phyloP scores from a whole-genome alignment of 225 moss, liverwort and hornwort genomes.

The Bryoerythrophyllum caledonicum region DNA sequence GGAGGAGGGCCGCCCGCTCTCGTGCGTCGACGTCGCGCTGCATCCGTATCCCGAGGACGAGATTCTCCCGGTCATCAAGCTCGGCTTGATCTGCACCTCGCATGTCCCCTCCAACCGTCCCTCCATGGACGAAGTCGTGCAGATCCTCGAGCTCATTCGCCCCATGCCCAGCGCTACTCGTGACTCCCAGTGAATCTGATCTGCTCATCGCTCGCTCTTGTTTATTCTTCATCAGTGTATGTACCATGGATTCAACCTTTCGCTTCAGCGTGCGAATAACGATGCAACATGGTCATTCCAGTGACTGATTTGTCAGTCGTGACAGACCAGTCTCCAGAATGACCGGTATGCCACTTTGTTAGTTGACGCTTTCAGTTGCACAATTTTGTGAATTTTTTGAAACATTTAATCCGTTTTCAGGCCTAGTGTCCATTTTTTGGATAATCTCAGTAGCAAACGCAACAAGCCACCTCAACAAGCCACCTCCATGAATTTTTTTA shows the following conservation, averaged over 20 bases:
- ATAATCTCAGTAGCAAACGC: too few relatives aligned
- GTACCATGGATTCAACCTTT: slow-evolving; percentile 35
- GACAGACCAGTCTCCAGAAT: slow-evolving; percentile 41
- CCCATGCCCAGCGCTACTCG: slow-evolving; percentile 58
- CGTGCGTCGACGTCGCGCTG: slow-evolving; percentile 68
- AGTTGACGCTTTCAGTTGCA: slow-evolving; percentile 17
- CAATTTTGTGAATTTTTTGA: slow-evolving; percentile 11
- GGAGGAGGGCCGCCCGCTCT: slow-evolving; percentile 78
- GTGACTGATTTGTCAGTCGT: slow-evolving; percentile 44
- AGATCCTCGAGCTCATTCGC: slow-evolving; percentile 94
- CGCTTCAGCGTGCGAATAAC: slow-evolving; percentile 16
- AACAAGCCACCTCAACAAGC: too few relatives aligned
- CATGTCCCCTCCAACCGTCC: slow-evolving; percentile 96
- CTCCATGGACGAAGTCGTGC: slow-evolving; percentile 95
- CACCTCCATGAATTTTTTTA: too few relatives aligned
- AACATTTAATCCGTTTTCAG: neutral
- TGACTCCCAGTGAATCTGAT: slow-evolving; percentile 34
- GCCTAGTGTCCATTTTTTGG: too few relatives aligned
- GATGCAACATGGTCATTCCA: slow-evolving; percentile 38
- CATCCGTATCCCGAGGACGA: slow-evolving; percentile 72
- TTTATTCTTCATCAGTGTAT: slow-evolving; percentile 15
- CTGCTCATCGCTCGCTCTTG: slow-evolving; percentile 4
- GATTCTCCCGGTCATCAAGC: slow-evolving; percentile 94
- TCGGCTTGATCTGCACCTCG: slow-evolving; percentile 96
- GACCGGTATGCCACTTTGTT: slow-evolving; percentile 13